Conservation (phyloP, 148 eudicot species). For the Rhododendron ferrugineum region DNA sequence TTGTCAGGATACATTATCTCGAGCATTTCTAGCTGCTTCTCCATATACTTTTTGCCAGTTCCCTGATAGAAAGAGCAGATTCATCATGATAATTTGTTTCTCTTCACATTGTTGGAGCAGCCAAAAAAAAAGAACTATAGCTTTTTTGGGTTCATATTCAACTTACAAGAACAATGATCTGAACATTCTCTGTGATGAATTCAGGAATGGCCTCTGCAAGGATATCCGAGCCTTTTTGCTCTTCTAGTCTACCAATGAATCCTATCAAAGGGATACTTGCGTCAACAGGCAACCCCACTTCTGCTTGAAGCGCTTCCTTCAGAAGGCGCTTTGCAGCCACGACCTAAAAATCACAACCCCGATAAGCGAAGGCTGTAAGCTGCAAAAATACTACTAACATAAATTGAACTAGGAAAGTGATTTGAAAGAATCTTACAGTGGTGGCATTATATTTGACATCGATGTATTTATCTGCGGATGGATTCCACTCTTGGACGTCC, state of each 20-base stretch:
- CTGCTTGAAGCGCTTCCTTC: slow-evolving; percentile 93
- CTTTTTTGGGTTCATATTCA: background rate
- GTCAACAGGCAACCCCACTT: slow-evolving; percentile 79
- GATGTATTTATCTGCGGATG: slow-evolving; percentile 62
- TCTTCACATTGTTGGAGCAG: background rate
- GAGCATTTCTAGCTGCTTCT: slow-evolving; percentile 61
- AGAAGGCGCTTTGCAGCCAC: slow-evolving; percentile 65
- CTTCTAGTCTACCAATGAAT: slow-evolving; percentile 95
- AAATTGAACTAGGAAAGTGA: background rate
- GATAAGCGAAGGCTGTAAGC: background rate
- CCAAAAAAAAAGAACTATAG: background rate
- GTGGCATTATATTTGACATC: slow-evolving; percentile 54
- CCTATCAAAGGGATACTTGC: slow-evolving; percentile 74
- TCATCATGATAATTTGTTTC: background rate
- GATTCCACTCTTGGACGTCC: slow-evolving; percentile 94
- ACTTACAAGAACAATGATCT: slow-evolving; percentile 80
- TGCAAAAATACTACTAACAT: background rate
- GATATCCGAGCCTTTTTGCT: slow-evolving; percentile 96
- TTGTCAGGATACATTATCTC: slow-evolving; percentile 71
- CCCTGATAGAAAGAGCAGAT: slow-evolving; percentile 39
- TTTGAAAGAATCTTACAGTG: slow-evolving; percentile 41
- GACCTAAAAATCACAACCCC: slow-evolving; percentile 38
- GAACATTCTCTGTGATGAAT: slow-evolving; percentile 62
- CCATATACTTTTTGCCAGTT: slow-evolving; percentile 84
- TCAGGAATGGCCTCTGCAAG: slow-evolving; percentile 69